Percentiles rank a stretch among this genome's conserved stretches.
Conservation (phyloP, 2,329 filamentous ascomycete genomes). For the Nigrograna mackinnonii region DNA sequence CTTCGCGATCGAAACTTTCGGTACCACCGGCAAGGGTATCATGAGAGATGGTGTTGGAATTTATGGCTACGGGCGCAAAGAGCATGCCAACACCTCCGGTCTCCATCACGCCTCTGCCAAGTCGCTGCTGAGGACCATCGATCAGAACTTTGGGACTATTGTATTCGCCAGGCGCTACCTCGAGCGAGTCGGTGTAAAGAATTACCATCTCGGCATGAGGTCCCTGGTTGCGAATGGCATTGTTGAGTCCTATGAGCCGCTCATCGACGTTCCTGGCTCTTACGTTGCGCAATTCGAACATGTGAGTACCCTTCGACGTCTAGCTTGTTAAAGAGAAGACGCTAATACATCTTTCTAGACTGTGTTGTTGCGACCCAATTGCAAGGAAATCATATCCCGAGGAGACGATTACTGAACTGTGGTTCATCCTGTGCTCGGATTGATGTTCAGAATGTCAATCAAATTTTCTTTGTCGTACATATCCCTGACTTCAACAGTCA, state of each 20-base stretch:
- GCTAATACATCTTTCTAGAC: conserved; percentile 26
- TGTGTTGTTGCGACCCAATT: conserved; percentile 42
- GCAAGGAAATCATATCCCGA: conserved; percentile 85
- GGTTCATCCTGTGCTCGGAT: too few relatives aligned
- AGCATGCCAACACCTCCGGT: conserved; percentile 70
- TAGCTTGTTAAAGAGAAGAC: background rate
- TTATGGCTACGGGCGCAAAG: conserved; percentile 68
- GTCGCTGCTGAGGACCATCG: conserved; percentile 81
- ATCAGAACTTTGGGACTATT: conserved; percentile 91
- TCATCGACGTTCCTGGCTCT: conserved; percentile 87
- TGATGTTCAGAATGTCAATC: too few relatives aligned
- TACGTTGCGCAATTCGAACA: conserved; percentile 95
- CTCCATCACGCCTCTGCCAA: conserved; percentile 80
- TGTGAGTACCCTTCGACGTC: conserved; percentile 59
- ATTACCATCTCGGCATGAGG: conserved; percentile 88
- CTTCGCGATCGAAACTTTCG: conserved; percentile 95
- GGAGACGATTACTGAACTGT: conserved; percentile 85
- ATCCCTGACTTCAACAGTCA: too few relatives aligned
- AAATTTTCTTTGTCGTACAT: too few relatives aligned
- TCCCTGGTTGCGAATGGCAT: conserved; percentile 79
- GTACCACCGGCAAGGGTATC: conserved; percentile 85
- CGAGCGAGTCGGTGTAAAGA: conserved; percentile 85
- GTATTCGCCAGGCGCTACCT: conserved; percentile 88
- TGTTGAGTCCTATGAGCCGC: conserved; percentile 84
- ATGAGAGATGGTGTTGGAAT: conserved; percentile 75